Evolutionary conservation across 148 eudicot genomes (phyloP).

Genomic region (Heliosperma pusillum): DNA sequence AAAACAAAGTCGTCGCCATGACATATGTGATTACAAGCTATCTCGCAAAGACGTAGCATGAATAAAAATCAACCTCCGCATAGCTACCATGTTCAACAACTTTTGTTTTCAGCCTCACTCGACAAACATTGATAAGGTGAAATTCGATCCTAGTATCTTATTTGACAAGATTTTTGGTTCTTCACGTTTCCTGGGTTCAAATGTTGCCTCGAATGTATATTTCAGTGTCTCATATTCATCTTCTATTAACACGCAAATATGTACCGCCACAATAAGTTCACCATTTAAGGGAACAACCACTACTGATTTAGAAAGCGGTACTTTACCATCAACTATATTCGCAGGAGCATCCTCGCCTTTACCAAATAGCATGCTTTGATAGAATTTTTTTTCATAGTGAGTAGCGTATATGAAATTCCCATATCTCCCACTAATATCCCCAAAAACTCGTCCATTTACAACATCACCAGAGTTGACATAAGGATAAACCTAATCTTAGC

Average conservation of each 20-base stretch:
- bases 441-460: neutral
- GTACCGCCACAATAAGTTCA: too few species aligned
- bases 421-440: neutral
- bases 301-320: conserved; percentile 7
- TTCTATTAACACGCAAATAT: neutral
- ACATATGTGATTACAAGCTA: too few species aligned
- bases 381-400: neutral
- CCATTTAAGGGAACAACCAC: too few species aligned
- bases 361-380: neutral
- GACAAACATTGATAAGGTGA: neutral
- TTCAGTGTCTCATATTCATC: neutral
- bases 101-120: neutral
- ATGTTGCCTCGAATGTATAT: neutral
- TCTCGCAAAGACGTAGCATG: too few species aligned
- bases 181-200: neutral
- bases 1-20: too few species aligned
- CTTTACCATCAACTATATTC: neutral
- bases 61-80: too few species aligned
- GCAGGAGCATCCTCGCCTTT: neutral
- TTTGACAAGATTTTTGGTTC: too few species aligned
- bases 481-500: neutral
- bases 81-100: too few species aligned
- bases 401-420: neutral
- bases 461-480: neutral
- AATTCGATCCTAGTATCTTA: neutral